Evolutionary conservation across 2,329 filamentous ascomycete genomes (phyloP).

Genomic region (Nigrospora osmanthi): DNA sequence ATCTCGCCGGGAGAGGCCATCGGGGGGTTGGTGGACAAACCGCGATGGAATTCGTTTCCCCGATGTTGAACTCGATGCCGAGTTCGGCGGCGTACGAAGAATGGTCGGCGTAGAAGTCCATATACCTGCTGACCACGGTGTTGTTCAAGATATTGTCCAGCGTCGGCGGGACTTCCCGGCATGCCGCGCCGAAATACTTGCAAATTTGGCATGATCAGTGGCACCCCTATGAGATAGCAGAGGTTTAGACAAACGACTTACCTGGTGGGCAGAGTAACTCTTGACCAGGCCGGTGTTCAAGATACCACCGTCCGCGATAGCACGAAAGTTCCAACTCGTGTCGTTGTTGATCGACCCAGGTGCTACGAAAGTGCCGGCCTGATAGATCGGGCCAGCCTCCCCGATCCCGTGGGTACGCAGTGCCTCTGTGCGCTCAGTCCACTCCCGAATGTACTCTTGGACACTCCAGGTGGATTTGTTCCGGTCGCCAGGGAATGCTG

Average conservation of each 20-base stretch:
- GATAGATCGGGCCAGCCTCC: neutral
- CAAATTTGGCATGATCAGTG: neutral
- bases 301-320: neutral
- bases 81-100: neutral
- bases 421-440: neutral
- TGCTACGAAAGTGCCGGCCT: neutral
- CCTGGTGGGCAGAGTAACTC: neutral
- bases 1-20: no score
- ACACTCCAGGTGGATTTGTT: neutral
- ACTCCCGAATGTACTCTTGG: neutral
- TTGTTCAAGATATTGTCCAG: neutral
- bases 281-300: neutral
- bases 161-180: neutral
- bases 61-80: neutral
- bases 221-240: no score
- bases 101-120: neutral
- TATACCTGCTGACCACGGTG: neutral
- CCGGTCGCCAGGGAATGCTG: neutral
- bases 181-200: neutral
- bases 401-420: neutral
- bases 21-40: neutral
- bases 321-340: neutral
- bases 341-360: neutral
- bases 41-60: neutral
- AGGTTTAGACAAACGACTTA: neutral